These are phyloP conservation scores for Escovopsis sp. DNA, from an alignment of 2,329 filamentous ascomycete species.

Conservation along the genomic window DNA sequence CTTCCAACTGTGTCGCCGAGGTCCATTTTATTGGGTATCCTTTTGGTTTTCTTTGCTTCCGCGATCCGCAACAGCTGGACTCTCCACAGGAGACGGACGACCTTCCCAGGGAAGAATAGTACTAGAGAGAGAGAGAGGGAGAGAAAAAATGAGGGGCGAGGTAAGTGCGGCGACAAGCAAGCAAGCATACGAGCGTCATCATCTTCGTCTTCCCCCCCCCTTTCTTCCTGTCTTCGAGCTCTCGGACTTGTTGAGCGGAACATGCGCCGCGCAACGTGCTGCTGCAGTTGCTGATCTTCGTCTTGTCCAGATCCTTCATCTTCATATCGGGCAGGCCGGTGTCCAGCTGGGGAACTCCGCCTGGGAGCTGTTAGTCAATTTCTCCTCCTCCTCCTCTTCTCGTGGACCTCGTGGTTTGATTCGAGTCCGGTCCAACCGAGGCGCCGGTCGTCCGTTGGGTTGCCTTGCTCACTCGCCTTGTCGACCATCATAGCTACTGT, in stretches of 20 bases:
- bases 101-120: no score
- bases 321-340: constrained; percentile 55
- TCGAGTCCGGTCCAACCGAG: no score
- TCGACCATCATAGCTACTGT: constrained; percentile 39
- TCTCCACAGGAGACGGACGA: no score
- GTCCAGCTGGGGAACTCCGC: constrained; percentile 61
- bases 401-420: neutral
- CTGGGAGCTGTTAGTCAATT: constrained; percentile 54
- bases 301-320: constrained; percentile 40
- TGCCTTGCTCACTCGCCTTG: constrained; percentile 10
- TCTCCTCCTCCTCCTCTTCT: constrained; percentile 5
- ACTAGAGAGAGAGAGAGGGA: no score
- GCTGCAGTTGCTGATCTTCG: neutral
- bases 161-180: constrained; percentile 21
- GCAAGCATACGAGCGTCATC: neutral
- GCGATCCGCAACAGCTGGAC: no score
- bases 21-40: neutral
- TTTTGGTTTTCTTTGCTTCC: neutral
- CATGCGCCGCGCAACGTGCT: neutral
- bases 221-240: neutral
- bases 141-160: constrained; percentile 39
- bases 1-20: no score
- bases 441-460: no score
- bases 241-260: neutral
- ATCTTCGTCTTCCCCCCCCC: neutral